A percentile compares a stretch with the other conserved stretches of the same genome.
These are phyloP conservation scores for Podaxis pistillaris DNA, from an alignment of 768 basidiomycete species.

Conservation along the genomic window DNA sequence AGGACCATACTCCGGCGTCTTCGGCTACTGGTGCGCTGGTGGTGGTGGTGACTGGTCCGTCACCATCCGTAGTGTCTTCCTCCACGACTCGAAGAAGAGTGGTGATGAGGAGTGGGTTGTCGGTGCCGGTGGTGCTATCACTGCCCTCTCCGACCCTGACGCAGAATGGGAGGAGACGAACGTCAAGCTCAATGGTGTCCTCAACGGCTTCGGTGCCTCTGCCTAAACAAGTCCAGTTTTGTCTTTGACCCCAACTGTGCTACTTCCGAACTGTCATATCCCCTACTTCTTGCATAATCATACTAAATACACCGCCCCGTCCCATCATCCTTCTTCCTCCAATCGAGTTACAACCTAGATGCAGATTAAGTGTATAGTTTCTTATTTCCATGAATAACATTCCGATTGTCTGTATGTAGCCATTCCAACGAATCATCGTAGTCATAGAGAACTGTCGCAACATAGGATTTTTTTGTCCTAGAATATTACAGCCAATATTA, in stretches of 20 bases:
- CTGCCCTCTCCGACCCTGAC: constrained; percentile 81
- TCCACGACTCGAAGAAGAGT: constrained; percentile 39
- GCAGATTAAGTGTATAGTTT: too few relatives aligned
- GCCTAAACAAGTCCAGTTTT: background rate
- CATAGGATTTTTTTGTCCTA: background rate
- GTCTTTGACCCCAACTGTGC: background rate
- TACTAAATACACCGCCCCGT: background rate
- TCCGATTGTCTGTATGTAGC: too few relatives aligned
- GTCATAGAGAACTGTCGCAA: background rate
- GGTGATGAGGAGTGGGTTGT: constrained; percentile 64
- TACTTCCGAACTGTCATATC: background rate
- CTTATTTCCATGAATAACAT: too few relatives aligned
- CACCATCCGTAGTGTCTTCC: constrained; percentile 90
- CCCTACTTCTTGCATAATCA: background rate
- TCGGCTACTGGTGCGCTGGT: constrained; percentile 90
- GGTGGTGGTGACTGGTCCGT: constrained; percentile 94
- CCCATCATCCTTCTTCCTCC: too few relatives aligned
- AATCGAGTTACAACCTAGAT: too few relatives aligned
- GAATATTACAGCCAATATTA: background rate
- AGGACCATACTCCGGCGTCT: constrained; percentile 87
- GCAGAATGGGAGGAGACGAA: constrained; percentile 95
- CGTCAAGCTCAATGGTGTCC: constrained; percentile 79
- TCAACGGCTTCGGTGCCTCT: constrained; percentile 55
- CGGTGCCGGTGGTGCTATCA: constrained; percentile 95
- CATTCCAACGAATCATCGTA: too few relatives aligned